A percentile compares a stretch with the other conserved stretches of the same genome.
Conservation (phyloP, 805 yeast species). For the Hanseniaspora clermontiae region DNA sequence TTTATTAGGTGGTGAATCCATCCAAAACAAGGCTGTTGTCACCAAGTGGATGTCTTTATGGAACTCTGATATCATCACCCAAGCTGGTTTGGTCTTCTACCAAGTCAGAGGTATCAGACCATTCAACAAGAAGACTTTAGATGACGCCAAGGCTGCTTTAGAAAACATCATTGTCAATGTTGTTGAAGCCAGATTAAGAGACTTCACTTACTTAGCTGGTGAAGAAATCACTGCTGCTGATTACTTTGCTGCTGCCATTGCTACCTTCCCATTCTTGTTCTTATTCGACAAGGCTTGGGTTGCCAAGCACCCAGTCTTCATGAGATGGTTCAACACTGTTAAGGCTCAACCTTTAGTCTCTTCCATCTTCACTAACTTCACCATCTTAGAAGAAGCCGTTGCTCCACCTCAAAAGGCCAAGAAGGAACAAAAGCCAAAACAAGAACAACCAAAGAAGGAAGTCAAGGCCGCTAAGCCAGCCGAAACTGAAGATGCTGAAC, state of each 20-base stretch:
- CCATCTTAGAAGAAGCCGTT: slow-evolving; percentile 53
- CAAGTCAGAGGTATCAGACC: slow-evolving; percentile 56
- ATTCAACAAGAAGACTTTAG: slow-evolving; percentile 58
- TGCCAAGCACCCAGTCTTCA: slow-evolving; percentile 44
- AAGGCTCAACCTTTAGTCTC: slow-evolving; percentile 31
- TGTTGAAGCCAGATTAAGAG: slow-evolving; percentile 45
- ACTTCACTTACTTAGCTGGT: slow-evolving; percentile 57
- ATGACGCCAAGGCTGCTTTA: slow-evolving; percentile 20
- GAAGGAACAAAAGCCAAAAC: slow-evolving; percentile 40
- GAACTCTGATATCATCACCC: slow-evolving; percentile 51
- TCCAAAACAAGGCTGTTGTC: slow-evolving; percentile 29
- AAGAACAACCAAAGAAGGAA: slow-evolving; percentile 20
- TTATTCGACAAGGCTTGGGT: slow-evolving; percentile 58
- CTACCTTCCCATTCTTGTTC: slow-evolving; percentile 43
- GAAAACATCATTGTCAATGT: slow-evolving; percentile 30
- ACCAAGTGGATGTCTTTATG: slow-evolving; percentile 68
- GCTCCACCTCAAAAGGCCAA: slow-evolving; percentile 73
- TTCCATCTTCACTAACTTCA: slow-evolving; percentile 38
- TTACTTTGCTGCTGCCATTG: slow-evolving; percentile 38
- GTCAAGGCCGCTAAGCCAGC: background rate
- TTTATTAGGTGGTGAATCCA: slow-evolving; percentile 31
- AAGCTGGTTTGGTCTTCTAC: slow-evolving; percentile 38
- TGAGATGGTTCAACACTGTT: slow-evolving; percentile 61
- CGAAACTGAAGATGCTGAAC: slow-evolving; percentile 14
- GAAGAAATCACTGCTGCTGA: slow-evolving; percentile 59